Evolutionary conservation across 177 flowering plant species (phyloP).

Genomic region (Vitis hybrid): DNA sequence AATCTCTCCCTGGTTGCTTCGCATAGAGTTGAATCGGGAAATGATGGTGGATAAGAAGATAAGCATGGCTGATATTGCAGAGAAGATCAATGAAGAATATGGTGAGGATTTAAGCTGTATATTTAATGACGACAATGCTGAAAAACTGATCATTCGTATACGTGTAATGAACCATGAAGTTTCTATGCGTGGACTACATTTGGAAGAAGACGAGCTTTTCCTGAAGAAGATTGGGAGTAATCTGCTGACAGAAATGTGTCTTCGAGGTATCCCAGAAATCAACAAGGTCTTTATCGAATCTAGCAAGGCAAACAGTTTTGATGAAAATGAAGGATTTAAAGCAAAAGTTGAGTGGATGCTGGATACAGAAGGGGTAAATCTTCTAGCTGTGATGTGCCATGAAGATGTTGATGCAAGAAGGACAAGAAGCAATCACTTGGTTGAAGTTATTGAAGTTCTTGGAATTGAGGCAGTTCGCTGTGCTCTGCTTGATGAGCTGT

Average conservation of each 20-base stretch:
- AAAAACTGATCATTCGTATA: slow-evolving; percentile 86
- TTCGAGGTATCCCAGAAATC: slow-evolving; percentile 93
- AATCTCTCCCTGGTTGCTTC: slow-evolving; percentile 97
- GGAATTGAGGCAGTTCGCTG: slow-evolving; percentile 98
- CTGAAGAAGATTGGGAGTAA: slow-evolving; percentile 93
- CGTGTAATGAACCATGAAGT: slow-evolving; percentile 99
- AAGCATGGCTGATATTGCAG: slow-evolving; percentile 98
- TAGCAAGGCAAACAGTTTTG: slow-evolving; percentile 72
- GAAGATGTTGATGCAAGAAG: slow-evolving; percentile 92
- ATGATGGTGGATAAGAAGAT: slow-evolving; percentile 99
- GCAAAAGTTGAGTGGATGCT: slow-evolving; percentile 94
- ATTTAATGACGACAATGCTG: slow-evolving; percentile 98
- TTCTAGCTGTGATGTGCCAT: slow-evolving; percentile 91
- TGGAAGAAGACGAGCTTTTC: slow-evolving; percentile 99
- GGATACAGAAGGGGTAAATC: slow-evolving; percentile 97
- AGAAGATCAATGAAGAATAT: slow-evolving; percentile 90
- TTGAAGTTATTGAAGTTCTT: slow-evolving; percentile 95
- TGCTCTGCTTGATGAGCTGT: slow-evolving; percentile 80
- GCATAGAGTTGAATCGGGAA: slow-evolving; percentile 93
- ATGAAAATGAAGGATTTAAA: slow-evolving; percentile 81
- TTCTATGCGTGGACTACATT: slow-evolving; percentile 78
- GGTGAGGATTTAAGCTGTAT: slow-evolving; percentile 93
- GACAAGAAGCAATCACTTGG: slow-evolving; percentile 95
- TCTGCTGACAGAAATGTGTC: slow-evolving; percentile 98
- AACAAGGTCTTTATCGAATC: slow-evolving; percentile 90